Conservation (phyloP, 371 early-diverging fungal genomes). For the Mortierella polycephala region DNA sequence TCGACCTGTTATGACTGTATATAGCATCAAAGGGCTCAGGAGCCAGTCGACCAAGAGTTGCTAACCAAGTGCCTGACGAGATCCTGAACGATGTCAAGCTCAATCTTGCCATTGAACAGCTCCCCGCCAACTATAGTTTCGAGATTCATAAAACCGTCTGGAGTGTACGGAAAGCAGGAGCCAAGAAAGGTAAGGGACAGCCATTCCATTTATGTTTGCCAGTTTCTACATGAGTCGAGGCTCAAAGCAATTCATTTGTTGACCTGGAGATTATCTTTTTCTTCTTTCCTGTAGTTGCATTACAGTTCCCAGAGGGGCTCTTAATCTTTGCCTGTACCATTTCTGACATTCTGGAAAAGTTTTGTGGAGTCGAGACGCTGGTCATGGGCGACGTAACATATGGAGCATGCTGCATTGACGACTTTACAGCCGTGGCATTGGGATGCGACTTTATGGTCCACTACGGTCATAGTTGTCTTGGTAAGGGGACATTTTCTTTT, state of each 20-base stretch:
- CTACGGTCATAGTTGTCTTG: constrained; percentile 99
- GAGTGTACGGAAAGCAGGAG: constrained; percentile 83
- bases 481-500: constrained; percentile 52
- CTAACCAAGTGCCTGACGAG: constrained; percentile 87
- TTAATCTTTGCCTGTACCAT: constrained; percentile 95
- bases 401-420: constrained; percentile 99
- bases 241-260: too few species aligned
- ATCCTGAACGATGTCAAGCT: constrained; percentile 84
- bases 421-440: constrained; percentile 92
- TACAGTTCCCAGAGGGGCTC: constrained; percentile 99
- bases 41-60: constrained; percentile 57
- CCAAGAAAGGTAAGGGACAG: constrained; percentile 74
- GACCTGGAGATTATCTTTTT: background rate
- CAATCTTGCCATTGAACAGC: constrained; percentile 82
- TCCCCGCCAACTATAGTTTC: constrained; percentile 99
- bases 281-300: constrained; percentile 73
- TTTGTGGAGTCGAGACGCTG: constrained; percentile 89
- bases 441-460: constrained; percentile 99
- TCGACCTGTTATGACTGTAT: background rate
- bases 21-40: constrained; percentile 31
- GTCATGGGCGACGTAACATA: constrained; percentile 99
- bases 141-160: constrained; percentile 98
- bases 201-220: background rate
- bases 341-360: constrained; percentile 92
- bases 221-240: too few species aligned